A percentile compares a stretch with the other conserved stretches of the same genome.
Conservation (phyloP, 768 basidiomycete species). For the Agaricus sinodeliciosus region DNA sequence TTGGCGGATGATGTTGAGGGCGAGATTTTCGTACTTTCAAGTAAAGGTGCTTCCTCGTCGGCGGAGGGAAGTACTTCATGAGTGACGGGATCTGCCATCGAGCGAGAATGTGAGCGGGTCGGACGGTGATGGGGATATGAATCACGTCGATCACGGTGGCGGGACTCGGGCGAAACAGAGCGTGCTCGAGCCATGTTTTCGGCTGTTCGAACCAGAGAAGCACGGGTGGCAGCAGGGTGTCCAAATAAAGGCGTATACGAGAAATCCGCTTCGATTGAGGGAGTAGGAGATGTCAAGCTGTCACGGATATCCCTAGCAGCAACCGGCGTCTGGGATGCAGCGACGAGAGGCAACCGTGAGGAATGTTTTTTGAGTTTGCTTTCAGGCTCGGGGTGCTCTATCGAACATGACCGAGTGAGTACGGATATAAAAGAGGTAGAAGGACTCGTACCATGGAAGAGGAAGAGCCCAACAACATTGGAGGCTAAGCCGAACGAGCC, state of each 20-base stretch:
- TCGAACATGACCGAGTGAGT: constrained; percentile 49
- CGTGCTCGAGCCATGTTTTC: constrained; percentile 65
- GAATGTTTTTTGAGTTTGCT: too few relatives aligned
- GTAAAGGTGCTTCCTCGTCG: constrained; percentile 5
- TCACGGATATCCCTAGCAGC: too few relatives aligned
- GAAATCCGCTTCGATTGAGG: constrained; percentile 32
- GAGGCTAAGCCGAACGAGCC: constrained; percentile 85
- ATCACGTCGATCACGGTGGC: constrained; percentile 21
- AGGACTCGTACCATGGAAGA: constrained; percentile 78
- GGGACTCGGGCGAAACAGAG: constrained; percentile 36
- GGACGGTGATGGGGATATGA: constrained; percentile 16
- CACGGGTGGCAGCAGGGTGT: constrained; percentile 65
- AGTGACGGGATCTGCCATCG: constrained; percentile 4
- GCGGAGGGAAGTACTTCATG: not conserved
- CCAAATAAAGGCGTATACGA: constrained; percentile 56
- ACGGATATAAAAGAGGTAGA: constrained; percentile 28
- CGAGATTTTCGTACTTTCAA: constrained; percentile 3
- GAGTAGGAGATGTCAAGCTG: constrained; percentile 21
- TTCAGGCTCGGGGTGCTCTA: constrained; percentile 18
- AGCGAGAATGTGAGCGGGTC: not conserved
- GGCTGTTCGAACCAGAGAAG: constrained; percentile 75
- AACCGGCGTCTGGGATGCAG: too few relatives aligned
- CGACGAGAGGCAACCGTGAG: too few relatives aligned
- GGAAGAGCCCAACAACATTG: constrained; percentile 87
- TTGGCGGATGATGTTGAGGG: constrained; percentile 28